Evolutionary conservation across 768 basidiomycete genomes (phyloP), one percentile per base, ranked within the genome.

Genomic region (Omphalotus guepiniiformis): DNA sequence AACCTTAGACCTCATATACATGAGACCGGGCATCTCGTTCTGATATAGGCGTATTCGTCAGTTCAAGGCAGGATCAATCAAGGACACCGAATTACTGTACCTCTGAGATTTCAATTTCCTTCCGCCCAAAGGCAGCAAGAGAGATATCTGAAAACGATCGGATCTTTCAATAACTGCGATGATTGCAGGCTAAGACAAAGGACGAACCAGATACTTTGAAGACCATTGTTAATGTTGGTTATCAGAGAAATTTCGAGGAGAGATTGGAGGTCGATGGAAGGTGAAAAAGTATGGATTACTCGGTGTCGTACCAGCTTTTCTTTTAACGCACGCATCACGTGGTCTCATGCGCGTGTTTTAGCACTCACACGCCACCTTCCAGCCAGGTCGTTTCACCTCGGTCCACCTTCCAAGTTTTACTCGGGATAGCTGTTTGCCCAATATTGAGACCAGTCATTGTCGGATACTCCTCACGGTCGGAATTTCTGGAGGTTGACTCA

Each of bases 101-200:
- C 85, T 99, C 95, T 54, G 95, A 95, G 69, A 99, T 89, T 75
- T 95, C 86, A 61, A 99, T 91, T 76, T 99, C 95, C 77, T 99
- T 99, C 77, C 95, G 93, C 70, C 95, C 93, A 72, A 97, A 99
- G 51, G 95, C 95, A 64, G 96, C 96, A 64, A 99, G 90, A 61
- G 94, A 98, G 61, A 95, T 75, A 65, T 93, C 93, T 91, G 37
- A 8, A 43, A 46, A 27, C 34, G 44, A 47, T n/a, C n/a, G n/a
- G n/a, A n/a, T n/a, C 26, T 19, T 28, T 22, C 34, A 21, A 23
- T 12, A 32, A 15, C 26, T 3, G 40, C 22, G 32, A 46, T 25
- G 44, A 29, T 32, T 21, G 1, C 3, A 26, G 8, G 39, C 16
- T 21, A 19, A 46, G 13, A 6, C 19, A 35, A 2, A 9, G 18